A percentile compares a stretch with the other conserved stretches of the same genome.
phyloP scores from a whole-genome alignment of 257 asterid genomes.

The Fraxinus quadrangulata region DNA sequence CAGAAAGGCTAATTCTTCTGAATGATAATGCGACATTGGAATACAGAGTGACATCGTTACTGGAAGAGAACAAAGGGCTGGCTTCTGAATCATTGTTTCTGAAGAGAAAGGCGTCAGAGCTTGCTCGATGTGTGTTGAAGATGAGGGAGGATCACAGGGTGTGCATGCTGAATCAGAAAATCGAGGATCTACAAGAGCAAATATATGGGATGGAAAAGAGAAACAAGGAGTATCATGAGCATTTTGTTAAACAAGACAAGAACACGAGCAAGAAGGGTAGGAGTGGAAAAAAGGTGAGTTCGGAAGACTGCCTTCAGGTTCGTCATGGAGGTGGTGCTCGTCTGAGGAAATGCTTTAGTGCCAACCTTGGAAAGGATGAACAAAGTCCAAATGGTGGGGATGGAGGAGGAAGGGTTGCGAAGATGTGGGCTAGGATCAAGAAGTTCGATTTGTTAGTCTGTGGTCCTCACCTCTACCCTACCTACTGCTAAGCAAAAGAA shows the following conservation, averaged over 20 bases:
- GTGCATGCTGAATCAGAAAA: slow-evolving; percentile 70
- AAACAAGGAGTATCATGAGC: slow-evolving; percentile 76
- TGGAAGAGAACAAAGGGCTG: slow-evolving; percentile 80
- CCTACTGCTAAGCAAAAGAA: slow-evolving; percentile 33
- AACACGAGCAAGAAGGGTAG: slow-evolving; percentile 29
- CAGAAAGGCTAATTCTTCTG: slow-evolving; percentile 79
- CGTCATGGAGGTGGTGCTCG: slow-evolving; percentile 23
- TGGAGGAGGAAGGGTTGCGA: slow-evolving; percentile 39
- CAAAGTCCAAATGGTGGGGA: slow-evolving; percentile 23
- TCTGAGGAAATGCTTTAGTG: slow-evolving; percentile 34
- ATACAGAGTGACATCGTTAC: slow-evolving; percentile 62
- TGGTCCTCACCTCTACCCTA: slow-evolving; percentile 51
- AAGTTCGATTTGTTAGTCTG: slow-evolving; percentile 70
- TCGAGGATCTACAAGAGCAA: slow-evolving; percentile 94
- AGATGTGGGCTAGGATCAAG: slow-evolving; percentile 75
- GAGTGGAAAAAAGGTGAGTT: slow-evolving; percentile 38
- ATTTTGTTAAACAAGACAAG: slow-evolving; percentile 59
- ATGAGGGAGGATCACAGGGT: slow-evolving; percentile 86
- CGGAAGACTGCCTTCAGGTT: slow-evolving; percentile 53
- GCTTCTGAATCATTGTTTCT: slow-evolving; percentile 67
- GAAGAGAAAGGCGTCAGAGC: slow-evolving; percentile 89
- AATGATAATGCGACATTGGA: slow-evolving; percentile 77
- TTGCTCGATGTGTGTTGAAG: slow-evolving; percentile 78
- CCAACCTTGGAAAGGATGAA: slow-evolving; percentile 36
- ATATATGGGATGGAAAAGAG: slow-evolving; percentile 76